Conservation (phyloP, 495 filamentous ascomycete species). For the Glarea lozoyensis region DNA sequence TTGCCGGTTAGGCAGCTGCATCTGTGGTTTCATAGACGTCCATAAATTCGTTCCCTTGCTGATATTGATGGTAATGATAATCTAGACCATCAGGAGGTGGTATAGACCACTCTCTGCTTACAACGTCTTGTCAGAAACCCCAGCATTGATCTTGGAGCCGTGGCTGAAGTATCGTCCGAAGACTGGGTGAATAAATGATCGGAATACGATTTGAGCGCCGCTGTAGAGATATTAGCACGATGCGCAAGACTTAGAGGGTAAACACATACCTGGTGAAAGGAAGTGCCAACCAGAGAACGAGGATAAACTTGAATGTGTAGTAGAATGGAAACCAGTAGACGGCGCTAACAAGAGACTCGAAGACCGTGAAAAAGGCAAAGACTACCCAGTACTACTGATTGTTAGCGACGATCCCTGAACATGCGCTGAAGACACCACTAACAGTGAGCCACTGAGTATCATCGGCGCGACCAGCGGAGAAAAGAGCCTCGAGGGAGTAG, state of each 20-base stretch:
- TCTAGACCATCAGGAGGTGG: conserved; percentile 3
- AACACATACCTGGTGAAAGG: conserved; percentile 76
- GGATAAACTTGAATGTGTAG: conserved; percentile 98
- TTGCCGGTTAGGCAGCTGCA: too few relatives aligned
- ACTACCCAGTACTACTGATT: conserved; percentile 86
- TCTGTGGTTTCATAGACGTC: too few relatives aligned
- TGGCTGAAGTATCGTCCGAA: conserved; percentile 92
- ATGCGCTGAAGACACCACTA: conserved; percentile 4
- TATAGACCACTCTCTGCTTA: conserved; percentile 21
- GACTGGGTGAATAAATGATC: conserved; percentile 85
- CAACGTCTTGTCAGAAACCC: conserved; percentile 46
- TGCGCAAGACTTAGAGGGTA: background rate
- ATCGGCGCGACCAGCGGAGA: conserved; percentile 70
- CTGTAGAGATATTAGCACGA: conserved; percentile 39
- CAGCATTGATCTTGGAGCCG: conserved; percentile 79
- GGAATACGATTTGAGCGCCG: conserved; percentile 93
- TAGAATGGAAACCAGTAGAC: conserved; percentile 99
- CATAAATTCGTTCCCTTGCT: too few relatives aligned
- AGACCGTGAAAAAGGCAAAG: conserved; percentile 63
- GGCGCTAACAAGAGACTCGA: conserved; percentile 88
- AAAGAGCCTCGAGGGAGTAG: conserved; percentile 87
- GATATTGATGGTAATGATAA: conserved; percentile 8
- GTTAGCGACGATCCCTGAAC: conserved; percentile 18
- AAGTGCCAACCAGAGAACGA: conserved; percentile 94
- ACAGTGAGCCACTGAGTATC: conserved; percentile 83